phyloP scores from a whole-genome alignment of 257 asterid species.

The Mentha longifolia region DNA sequence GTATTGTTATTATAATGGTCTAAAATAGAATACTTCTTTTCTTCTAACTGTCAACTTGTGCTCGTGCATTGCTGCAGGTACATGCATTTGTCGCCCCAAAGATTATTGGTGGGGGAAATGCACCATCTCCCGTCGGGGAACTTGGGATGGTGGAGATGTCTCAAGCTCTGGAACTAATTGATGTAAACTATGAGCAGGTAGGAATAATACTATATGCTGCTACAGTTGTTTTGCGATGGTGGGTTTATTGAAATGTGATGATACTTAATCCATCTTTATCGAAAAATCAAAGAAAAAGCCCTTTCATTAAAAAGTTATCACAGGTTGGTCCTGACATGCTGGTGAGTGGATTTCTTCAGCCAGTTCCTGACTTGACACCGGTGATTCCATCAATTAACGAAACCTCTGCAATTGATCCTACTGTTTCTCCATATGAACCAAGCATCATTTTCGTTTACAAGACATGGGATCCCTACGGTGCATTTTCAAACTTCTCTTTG shows the following conservation, averaged over 20 bases:
- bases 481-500: conserved; percentile 91
- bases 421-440: conserved; percentile 86
- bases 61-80: conserved; percentile 53
- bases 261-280: background rate
- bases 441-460: conserved; percentile 88
- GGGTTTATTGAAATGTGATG: conserved; percentile 3
- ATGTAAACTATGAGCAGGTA: conserved; percentile 83
- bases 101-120: conserved; percentile 91
- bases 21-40: background rate
- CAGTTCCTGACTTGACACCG: conserved; percentile 92
- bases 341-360: conserved; percentile 92
- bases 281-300: background rate
- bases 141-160: conserved; percentile 99
- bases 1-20: conserved; percentile 1
- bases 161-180: conserved; percentile 84
- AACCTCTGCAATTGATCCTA: conserved; percentile 80
- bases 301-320: background rate
- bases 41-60: background rate
- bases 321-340: conserved; percentile 98
- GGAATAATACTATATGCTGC: conserved; percentile 20
- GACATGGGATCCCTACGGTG: conserved; percentile 97
- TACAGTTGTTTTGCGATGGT: background rate
- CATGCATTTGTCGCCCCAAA: conserved; percentile 97
- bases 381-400: conserved; percentile 83
- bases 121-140: conserved; percentile 96